phyloP scores from a whole-genome alignment of 1,284 basidiomycete species.

The Schizophyllum amplum region DNA sequence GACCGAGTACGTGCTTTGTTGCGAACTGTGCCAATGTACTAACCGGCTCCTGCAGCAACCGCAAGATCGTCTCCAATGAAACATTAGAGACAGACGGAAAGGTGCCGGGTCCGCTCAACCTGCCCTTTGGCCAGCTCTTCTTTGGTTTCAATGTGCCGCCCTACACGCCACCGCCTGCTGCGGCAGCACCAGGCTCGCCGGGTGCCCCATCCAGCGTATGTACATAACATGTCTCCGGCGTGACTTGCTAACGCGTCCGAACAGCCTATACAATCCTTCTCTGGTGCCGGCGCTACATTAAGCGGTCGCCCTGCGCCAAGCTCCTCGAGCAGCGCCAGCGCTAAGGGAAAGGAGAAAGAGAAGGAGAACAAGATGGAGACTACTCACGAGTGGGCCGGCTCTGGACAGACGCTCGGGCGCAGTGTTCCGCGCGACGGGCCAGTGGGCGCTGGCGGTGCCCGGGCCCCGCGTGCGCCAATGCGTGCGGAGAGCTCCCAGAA shows the following conservation, averaged over 20 bases:
- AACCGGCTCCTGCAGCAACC: slow-evolving; percentile 67
- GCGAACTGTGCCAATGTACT: slow-evolving; percentile 32
- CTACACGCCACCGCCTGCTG: slow-evolving; percentile 49
- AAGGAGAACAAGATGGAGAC: slow-evolving; percentile 21
- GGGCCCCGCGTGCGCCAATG: slow-evolving; percentile 36
- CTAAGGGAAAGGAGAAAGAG: slow-evolving; percentile 51
- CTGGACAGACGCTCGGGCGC: slow-evolving; percentile 48
- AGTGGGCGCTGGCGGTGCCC: slow-evolving; percentile 45
- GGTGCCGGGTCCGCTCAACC: slow-evolving; percentile 83
- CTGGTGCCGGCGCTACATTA: slow-evolving; percentile 45
- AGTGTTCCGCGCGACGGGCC: slow-evolving; percentile 29
- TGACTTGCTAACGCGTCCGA: neutral
- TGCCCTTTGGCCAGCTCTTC: slow-evolving; percentile 91
- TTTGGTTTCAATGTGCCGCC: slow-evolving; percentile 82
- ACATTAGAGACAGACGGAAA: slow-evolving; percentile 69
- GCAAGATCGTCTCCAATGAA: slow-evolving; percentile 79
- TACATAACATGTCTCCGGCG: neutral
- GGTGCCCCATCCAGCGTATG: slow-evolving; percentile 17
- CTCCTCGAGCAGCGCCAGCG: slow-evolving; percentile 18
- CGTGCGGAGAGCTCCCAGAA: slow-evolving; percentile 22
- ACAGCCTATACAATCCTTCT: slow-evolving; percentile 24
- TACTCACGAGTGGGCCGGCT: slow-evolving; percentile 39
- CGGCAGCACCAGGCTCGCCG: slow-evolving; percentile 16
- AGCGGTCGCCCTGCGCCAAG: slow-evolving; percentile 32
- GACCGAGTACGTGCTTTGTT: slow-evolving; percentile 61